phyloP scores from a whole-genome alignment of 2,329 filamentous ascomycete species.

The Clonostachys sp. region DNA sequence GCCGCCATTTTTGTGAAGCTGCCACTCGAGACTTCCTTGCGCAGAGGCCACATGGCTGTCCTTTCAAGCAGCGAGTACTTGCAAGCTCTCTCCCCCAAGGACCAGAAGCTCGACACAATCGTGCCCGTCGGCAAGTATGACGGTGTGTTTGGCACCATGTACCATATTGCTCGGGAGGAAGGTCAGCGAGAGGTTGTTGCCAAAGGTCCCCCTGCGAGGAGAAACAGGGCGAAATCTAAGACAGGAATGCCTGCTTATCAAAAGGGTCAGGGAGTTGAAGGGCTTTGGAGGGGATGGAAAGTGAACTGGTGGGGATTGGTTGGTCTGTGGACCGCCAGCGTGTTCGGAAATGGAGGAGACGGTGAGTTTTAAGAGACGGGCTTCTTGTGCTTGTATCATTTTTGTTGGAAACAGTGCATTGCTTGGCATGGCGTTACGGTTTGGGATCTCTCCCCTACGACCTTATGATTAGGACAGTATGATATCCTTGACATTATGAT shows the following conservation, averaged over 20 bases:
- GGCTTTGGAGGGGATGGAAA: conserved; percentile 71
- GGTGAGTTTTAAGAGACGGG: conserved; percentile 45
- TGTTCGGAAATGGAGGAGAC: conserved; percentile 57
- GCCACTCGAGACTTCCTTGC: conserved; percentile 85
- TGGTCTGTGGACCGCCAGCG: conserved; percentile 67
- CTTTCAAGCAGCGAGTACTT: conserved; percentile 51
- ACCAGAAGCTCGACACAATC: conserved; percentile 60
- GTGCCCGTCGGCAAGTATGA: conserved; percentile 76
- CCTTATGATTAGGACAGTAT: conserved; percentile 29
- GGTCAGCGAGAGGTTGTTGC: conserved; percentile 49
- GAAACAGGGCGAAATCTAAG: conserved; percentile 22
- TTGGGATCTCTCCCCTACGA: conserved; percentile 28
- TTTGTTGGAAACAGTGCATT: conserved; percentile 14
- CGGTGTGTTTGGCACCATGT: conserved; percentile 90
- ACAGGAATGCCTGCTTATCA: conserved; percentile 26
- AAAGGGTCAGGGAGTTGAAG: conserved; percentile 64
- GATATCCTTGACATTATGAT: conserved; percentile 11
- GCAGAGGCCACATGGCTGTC: conserved; percentile 79
- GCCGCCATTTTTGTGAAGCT: conserved; percentile 81
- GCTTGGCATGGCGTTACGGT: conserved; percentile 23
- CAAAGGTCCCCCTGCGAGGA: conserved; percentile 22
- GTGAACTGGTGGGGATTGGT: conserved; percentile 75
- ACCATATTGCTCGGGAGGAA: conserved; percentile 79
- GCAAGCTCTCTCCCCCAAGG: conserved; percentile 37
- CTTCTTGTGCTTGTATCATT: background rate